Conservation (phyloP, 2,329 filamentous ascomycete genomes). For the Cercospora sp. region DNA sequence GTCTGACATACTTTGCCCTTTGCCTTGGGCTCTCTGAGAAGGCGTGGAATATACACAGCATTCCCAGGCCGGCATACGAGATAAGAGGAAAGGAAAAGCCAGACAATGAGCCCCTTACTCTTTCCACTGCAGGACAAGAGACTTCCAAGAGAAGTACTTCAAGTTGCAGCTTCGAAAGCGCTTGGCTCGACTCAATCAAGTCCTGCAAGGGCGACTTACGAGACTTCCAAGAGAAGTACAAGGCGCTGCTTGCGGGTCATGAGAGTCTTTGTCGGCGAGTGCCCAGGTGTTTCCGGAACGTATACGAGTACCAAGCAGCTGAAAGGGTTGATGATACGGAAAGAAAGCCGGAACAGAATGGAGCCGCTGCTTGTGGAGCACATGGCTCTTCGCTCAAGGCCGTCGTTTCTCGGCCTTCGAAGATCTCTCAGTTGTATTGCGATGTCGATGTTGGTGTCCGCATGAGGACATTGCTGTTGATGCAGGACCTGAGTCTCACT, state of each 20-base stretch:
- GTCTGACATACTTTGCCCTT: not conserved
- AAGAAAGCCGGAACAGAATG: not conserved
- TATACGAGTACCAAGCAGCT: not conserved
- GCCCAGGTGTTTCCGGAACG: not conserved
- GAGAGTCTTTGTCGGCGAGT: not conserved
- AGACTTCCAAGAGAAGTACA: not conserved
- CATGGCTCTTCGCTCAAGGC: not conserved
- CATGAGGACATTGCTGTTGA: not conserved
- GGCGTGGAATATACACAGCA: not conserved
- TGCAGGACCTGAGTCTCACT: conserved; percentile 1
- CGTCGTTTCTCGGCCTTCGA: not conserved
- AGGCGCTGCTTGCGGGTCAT: not conserved
- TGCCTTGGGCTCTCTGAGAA: not conserved
- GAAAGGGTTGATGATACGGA: not conserved
- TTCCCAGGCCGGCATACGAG: not conserved
- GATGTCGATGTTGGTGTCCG: not conserved
- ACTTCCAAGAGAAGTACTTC: conserved; percentile 14
- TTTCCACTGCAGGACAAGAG: conserved; percentile 9
- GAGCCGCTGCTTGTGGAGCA: not conserved
- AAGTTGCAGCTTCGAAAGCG: conserved; percentile 14
- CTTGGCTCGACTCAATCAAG: not conserved
- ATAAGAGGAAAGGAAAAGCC: not conserved
- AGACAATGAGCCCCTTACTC: not conserved
- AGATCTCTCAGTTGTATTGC: not conserved
- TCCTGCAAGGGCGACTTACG: not conserved